Evolutionary conservation across 495 filamentous ascomycete genomes (phyloP).

Genomic region (Hypomontagnella monticulosa): DNA sequence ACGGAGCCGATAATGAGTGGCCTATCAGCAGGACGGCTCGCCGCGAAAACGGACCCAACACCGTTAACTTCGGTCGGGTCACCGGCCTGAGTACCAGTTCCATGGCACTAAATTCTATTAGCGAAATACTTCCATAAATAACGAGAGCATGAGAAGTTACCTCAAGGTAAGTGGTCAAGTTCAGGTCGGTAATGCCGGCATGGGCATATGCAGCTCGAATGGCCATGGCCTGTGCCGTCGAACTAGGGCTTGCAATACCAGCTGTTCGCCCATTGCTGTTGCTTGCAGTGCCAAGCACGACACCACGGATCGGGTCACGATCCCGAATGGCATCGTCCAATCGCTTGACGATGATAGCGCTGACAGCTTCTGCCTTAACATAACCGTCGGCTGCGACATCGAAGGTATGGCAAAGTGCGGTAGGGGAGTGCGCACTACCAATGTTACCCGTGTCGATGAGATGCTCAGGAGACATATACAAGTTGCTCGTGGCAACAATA

Average conservation of each 20-base stretch:
- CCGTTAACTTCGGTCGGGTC: slow-evolving; percentile 66
- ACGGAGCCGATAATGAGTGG: not conserved
- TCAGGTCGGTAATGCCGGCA: slow-evolving; percentile 45
- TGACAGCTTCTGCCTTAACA: slow-evolving; percentile 57
- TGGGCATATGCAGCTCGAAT: slow-evolving; percentile 52
- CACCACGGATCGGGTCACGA: slow-evolving; percentile 56
- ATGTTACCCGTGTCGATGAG: slow-evolving; percentile 10
- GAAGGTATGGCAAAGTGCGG: slow-evolving; percentile 53
- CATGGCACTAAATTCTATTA: slow-evolving; percentile 1
- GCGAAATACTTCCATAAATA: not conserved
- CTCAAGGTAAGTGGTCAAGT: slow-evolving; percentile 18
- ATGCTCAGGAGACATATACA: slow-evolving; percentile 16
- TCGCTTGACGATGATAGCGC: slow-evolving; percentile 50
- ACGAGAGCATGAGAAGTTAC: not conserved
- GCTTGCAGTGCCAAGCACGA: slow-evolving; percentile 52
- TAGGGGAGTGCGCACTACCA: slow-evolving; percentile 34
- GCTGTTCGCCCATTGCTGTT: slow-evolving; percentile 62
- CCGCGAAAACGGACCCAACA: slow-evolving; percentile 69
- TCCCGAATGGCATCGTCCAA: slow-evolving; percentile 54
- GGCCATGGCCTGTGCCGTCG: slow-evolving; percentile 52
- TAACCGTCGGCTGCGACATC: slow-evolving; percentile 57
- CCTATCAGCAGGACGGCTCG: not conserved
- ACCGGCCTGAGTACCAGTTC: slow-evolving; percentile 44
- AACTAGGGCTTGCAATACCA: slow-evolving; percentile 57
- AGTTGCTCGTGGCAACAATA: slow-evolving; percentile 19